Evolutionary conservation across 164 flowering plant genomes (phyloP), one percentile per base, ranked within the genome.

Genomic region (Amborella trichopoda): DNA sequence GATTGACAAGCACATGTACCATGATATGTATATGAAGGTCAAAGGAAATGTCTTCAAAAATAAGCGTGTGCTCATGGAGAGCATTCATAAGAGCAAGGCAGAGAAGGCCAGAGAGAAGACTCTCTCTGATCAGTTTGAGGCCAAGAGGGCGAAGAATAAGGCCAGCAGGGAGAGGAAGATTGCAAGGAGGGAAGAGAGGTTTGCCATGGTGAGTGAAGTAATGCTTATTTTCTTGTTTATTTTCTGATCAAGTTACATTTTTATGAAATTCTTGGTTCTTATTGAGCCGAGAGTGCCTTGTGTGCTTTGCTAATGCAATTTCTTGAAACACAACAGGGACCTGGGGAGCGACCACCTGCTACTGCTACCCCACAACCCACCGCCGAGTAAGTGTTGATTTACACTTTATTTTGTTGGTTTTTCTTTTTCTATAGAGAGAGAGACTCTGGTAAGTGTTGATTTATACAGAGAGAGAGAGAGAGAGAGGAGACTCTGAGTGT

Each of bases 11-110:
- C 77, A 72, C 59, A 68, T 72, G 70, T 65, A 69, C 26, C 70
- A 65, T 40, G 74, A 69, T 42, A 69, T 69, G 74, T 69, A 69
- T 58, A 68, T 71, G 76, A 71, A 65, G 53, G 77, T 72, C 13
- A 72, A 72, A 50, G 77, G 77, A 62, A 68, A 72, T 41, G 77
- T 72, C 27, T 69, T 66, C 49, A 69, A 72, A 65, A 72, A 72
- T 61, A 72, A 72, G 68, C 66, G 77, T 30, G 77, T 59, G 46
- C 54, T 69, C 5, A 56, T 69, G 70, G 74, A 65, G 52, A 58
- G 62, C 39, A 65, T 69, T 26, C 68, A 62, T 49, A 62, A 65
- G 50, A 44, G 57, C 3, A 58, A 62, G 46, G 65, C 57, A 8
- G 63, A 65, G 42, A 62, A 55, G 49, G 67, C 51, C 1, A 52